These are phyloP conservation scores for Hibiscus tridactylites DNA, from an alignment of 345 rosid genomes.

Conservation along the genomic window DNA sequence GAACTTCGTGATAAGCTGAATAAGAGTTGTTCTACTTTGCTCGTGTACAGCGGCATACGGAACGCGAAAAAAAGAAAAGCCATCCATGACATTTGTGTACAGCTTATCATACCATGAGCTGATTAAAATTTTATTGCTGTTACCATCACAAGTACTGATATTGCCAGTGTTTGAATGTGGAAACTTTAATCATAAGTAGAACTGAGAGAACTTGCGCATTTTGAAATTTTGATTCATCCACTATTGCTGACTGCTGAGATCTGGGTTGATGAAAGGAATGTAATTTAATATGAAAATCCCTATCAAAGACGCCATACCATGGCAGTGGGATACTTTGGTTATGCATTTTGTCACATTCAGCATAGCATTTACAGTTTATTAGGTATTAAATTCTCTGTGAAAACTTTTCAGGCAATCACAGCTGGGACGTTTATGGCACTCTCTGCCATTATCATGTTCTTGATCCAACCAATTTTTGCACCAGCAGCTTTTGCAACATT, in stretches of 20 bases:
- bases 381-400: neutral
- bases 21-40: neutral
- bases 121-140: neutral
- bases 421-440: conserved; percentile 42
- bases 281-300: neutral
- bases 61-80: neutral
- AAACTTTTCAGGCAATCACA: conserved; percentile 36
- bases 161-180: neutral
- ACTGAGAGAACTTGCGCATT: neutral
- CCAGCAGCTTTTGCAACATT: conserved; percentile 83
- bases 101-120: neutral
- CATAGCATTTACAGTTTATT: neutral
- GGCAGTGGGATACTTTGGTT: neutral
- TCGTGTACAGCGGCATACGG: neutral
- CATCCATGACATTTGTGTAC: neutral
- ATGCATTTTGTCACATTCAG: neutral
- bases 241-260: neutral
- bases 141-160: neutral
- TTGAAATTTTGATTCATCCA: neutral
- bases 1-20: neutral
- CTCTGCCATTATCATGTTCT: conserved; percentile 44
- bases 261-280: neutral
- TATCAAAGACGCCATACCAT: neutral
- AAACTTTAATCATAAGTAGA: neutral
- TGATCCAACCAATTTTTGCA: conserved; percentile 62